A percentile compares a stretch with the other conserved stretches of the same genome.
phyloP scores from a whole-genome alignment of 805 yeast genomes.

The Suhomyces kilbournensis region DNA sequence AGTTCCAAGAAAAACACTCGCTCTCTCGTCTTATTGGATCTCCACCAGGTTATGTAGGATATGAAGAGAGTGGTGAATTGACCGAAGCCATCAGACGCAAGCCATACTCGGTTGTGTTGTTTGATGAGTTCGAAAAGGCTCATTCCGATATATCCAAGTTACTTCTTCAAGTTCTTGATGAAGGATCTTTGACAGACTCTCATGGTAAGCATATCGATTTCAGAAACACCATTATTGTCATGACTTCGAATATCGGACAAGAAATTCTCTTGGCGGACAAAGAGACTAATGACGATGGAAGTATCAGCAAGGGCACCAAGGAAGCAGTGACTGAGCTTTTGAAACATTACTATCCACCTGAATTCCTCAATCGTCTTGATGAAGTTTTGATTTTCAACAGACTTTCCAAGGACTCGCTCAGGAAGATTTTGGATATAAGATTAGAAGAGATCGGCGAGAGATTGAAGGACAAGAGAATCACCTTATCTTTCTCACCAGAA shows the following conservation, averaged over 20 bases:
- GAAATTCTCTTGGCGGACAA: slow-evolving; percentile 73
- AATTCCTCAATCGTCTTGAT: slow-evolving; percentile 90
- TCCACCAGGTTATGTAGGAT: slow-evolving; percentile 97
- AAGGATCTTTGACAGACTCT: slow-evolving; percentile 90
- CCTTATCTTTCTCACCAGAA: slow-evolving; percentile 47
- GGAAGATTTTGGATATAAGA: slow-evolving; percentile 82
- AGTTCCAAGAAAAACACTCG: slow-evolving; percentile 92
- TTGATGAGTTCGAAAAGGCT: slow-evolving; percentile 97
- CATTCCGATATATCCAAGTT: slow-evolving; percentile 93
- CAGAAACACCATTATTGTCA: slow-evolving; percentile 89
- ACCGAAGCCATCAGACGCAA: slow-evolving; percentile 95
- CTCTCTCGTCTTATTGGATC: slow-evolving; percentile 92
- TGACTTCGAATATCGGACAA: slow-evolving; percentile 97
- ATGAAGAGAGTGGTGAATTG: slow-evolving; percentile 93
- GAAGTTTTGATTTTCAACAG: slow-evolving; percentile 93
- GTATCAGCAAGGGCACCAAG: slow-evolving; percentile 53
- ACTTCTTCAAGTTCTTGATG: slow-evolving; percentile 88
- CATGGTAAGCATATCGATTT: slow-evolving; percentile 94
- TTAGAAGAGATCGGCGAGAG: slow-evolving; percentile 78
- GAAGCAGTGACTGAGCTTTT: slow-evolving; percentile 62
- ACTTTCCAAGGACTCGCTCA: slow-evolving; percentile 69
- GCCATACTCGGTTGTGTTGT: slow-evolving; percentile 88
- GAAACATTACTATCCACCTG: slow-evolving; percentile 82
- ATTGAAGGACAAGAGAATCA: slow-evolving; percentile 73
- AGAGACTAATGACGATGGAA: slow-evolving; percentile 56